Percentiles rank a stretch among this genome's conserved stretches.
phyloP scores from a whole-genome alignment of 2,329 filamentous ascomycete species.

The Fusarium poae region DNA sequence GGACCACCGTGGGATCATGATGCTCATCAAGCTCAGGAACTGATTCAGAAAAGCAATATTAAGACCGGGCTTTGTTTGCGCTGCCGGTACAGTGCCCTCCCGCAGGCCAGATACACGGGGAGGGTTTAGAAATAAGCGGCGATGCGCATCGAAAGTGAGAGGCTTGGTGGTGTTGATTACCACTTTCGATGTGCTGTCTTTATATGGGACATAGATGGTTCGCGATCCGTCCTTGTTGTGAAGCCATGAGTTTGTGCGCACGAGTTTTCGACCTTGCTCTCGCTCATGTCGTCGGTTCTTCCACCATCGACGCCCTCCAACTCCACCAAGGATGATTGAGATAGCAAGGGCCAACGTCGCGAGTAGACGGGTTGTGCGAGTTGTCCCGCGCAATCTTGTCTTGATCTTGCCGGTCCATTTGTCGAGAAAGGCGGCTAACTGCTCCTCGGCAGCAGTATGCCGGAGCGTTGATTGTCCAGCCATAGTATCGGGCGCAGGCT shows the following conservation, averaged over 20 bases:
- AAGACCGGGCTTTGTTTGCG: conserved; percentile 91
- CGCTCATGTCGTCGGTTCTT: conserved; percentile 79
- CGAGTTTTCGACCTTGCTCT: conserved; percentile 83
- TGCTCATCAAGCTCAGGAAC: conserved; percentile 94
- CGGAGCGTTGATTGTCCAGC: conserved; percentile 88
- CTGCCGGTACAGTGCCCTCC: conserved; percentile 82
- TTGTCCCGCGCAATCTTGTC: conserved; percentile 71
- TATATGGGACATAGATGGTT: conserved; percentile 95
- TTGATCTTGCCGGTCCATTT: conserved; percentile 69
- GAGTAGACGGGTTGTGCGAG: conserved; percentile 78
- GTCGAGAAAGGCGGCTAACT: conserved; percentile 73
- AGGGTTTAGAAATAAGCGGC: conserved; percentile 91
- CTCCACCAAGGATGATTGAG: conserved; percentile 82
- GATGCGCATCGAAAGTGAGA: conserved; percentile 95
- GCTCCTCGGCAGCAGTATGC: conserved; percentile 73
- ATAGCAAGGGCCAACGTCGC: conserved; percentile 81
- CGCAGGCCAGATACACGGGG: conserved; percentile 83
- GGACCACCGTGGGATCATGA: conserved; percentile 95
- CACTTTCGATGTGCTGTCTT: conserved; percentile 88
- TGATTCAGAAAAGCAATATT: conserved; percentile 98
- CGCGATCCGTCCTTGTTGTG: conserved; percentile 94
- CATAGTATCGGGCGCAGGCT: conserved; percentile 65
- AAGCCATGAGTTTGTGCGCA: conserved; percentile 92
- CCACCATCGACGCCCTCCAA: conserved; percentile 85
- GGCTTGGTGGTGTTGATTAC: conserved; percentile 90